Percentiles rank a stretch among this genome's conserved stretches.
Evolutionary conservation across 306 rosid genomes (phyloP).

Genomic region (Pachyrhizus erosus): DNA sequence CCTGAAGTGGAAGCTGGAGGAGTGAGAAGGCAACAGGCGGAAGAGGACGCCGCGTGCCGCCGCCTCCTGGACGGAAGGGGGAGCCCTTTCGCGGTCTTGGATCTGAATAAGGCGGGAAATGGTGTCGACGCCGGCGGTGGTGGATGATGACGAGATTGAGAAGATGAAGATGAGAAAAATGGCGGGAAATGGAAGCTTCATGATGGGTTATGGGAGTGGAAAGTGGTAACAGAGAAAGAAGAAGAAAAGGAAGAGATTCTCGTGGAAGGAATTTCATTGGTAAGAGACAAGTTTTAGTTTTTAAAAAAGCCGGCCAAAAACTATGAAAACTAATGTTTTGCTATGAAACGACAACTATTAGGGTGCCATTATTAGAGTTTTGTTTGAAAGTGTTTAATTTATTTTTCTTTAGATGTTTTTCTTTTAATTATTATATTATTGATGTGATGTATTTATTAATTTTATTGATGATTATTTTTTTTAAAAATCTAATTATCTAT

Average conservation of each 20-base stretch:
- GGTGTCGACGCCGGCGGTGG: conserved; percentile 57
- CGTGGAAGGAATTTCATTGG: neutral
- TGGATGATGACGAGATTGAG: conserved; percentile 20
- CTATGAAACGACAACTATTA: too few relatives aligned
- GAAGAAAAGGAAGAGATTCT: conserved; percentile 39
- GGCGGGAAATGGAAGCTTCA: conserved; percentile 51
- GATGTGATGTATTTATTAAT: too few relatives aligned
- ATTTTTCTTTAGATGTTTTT: too few relatives aligned
- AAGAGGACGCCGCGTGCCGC: conserved; percentile 74
- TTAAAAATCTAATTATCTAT: too few relatives aligned
- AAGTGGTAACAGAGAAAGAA: neutral
- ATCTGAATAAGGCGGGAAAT: conserved; percentile 68
- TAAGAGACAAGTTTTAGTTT: conserved; percentile 35
- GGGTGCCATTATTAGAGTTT: too few relatives aligned
- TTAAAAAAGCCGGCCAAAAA: conserved; percentile 52
- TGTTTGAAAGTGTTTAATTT: too few relatives aligned
- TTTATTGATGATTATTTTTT: too few relatives aligned
- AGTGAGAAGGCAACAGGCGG: conserved; percentile 78
- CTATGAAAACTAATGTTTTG: neutral
- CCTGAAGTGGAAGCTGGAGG: conserved; percentile 67
- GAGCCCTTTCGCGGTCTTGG: conserved; percentile 74
- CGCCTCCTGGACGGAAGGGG: conserved; percentile 67
- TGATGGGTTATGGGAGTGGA: conserved; percentile 27
- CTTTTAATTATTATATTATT: too few relatives aligned
- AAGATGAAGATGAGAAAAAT: conserved; percentile 41